Base-by-base conservation (phyloP, 2,329 filamentous ascomycete species). In the Biscogniauxia mediterranea region DNA sequence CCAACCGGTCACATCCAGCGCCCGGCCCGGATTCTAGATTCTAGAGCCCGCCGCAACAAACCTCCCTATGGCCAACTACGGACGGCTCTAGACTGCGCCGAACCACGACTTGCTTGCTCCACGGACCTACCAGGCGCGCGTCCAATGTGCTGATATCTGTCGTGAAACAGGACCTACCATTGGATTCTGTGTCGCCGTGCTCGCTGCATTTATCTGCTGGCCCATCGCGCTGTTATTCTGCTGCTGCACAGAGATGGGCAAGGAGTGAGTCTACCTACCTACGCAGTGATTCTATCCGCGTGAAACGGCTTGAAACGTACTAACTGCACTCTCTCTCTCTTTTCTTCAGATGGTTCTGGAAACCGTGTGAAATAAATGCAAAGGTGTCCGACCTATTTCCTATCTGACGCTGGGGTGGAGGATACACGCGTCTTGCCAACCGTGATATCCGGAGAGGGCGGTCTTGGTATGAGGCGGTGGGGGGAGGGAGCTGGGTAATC, bases 291-390 rank as follows among this genome's bases (percentile, higher is more conserved):
- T 42, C 20, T 13, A 32, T 28, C 46, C 52, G 55, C 54, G 57
- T 55, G 25, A 3, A 54, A 23, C 5, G 2, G 23, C 2, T 5
- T 5, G 23, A 23, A 23, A 3, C 5, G 19, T 19, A 53, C 25
- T 54, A 25, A 25, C n/a, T 26, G 42, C 15, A 52, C 7, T 9
- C 19, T 23, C 11, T 52, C 11, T 11, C 11, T 49, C 17, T 23
- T 11, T n/a, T 2, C 55, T n/a, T 20, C n/a, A 68, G 66, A 15
- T 68, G 66, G 66, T 68, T 68, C 58, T 68, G 66, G 64, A 68
- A 66, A 63, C 66, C 66, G 53, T 68, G 66, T 32, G 64, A 68
- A 38, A 66, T 68, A 15, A 68, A 68, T 19, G 66, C 61, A 5
- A 58, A 66, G 49, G 66, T 68, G 3, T 66, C 66, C 11, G 66